These are phyloP conservation scores for Blastomyces gilchristii DNA, from an alignment of 2,329 filamentous ascomycete species.

Conservation along the genomic window DNA sequence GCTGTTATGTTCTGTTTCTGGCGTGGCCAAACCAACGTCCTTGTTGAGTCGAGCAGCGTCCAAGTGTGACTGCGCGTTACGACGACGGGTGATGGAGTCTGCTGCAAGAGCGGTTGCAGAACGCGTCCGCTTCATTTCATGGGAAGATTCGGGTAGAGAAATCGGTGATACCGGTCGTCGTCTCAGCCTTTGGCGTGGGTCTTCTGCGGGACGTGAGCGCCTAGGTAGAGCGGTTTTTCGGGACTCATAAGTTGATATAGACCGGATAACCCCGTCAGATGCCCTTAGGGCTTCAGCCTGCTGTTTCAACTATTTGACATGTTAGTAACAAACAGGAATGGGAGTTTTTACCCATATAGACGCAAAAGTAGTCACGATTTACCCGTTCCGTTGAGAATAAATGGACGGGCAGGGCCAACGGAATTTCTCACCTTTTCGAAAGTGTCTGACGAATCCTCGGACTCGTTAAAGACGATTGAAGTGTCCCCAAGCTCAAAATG, in stretches of 20 bases:
- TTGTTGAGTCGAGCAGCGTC: conserved; percentile 23
- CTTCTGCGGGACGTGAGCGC: conserved; percentile 1
- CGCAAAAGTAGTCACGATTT: neutral
- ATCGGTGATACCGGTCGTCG: conserved; percentile 10
- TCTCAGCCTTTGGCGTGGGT: conserved; percentile 9
- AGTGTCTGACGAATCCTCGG: conserved; percentile 46
- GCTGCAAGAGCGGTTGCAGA: conserved; percentile 34
- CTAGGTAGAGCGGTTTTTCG: neutral
- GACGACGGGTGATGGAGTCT: conserved; percentile 41
- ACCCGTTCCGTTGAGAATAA: neutral
- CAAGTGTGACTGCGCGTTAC: conserved; percentile 15
- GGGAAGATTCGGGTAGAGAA: conserved; percentile 38
- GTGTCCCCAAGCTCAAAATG: conserved; percentile 59
- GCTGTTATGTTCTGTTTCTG: conserved; percentile 30
- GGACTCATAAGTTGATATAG: conserved; percentile 33
- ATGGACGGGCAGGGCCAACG: neutral
- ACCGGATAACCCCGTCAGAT: conserved; percentile 41
- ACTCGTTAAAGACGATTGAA: conserved; percentile 53
- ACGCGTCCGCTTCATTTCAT: conserved; percentile 31
- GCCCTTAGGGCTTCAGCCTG: conserved; percentile 36
- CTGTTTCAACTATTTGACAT: conserved; percentile 32
- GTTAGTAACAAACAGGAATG: conserved; percentile 7
- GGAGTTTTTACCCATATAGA: neutral
- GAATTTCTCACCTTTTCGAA: conserved; percentile 42
- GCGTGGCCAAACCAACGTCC: conserved; percentile 31